Evolutionary conservation across 1,284 basidiomycete genomes (phyloP), one percentile per base, ranked within the genome.

Genomic region (Athelia psychrophila): DNA sequence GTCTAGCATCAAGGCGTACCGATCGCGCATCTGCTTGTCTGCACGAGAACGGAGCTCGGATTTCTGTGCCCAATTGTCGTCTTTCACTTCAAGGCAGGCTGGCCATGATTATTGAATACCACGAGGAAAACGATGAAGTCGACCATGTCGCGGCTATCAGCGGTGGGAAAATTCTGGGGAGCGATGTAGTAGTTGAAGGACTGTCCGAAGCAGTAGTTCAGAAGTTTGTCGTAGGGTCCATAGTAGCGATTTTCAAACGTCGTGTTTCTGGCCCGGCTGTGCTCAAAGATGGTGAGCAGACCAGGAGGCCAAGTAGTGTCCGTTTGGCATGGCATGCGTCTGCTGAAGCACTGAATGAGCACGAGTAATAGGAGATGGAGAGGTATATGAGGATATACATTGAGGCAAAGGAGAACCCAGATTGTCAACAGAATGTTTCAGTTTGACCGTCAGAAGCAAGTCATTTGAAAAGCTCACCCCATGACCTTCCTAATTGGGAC

Each of bases 211-310:
- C 54, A 55, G 50, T 61, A 64, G 57, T 61, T 60, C 20, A 63
- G 35, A 23, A 63, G 57, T 50, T 55, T 61, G 55, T 61, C 56
- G 47, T 62, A 64, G 18, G 60, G 58, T 6, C 63, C 62, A 54
- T 59, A 62, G 48, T 64, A 64, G 42, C 53, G 58, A 47, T 56
- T 54, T 23, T 54, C 59, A 51, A 56, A 19, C 18, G 47, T 48
- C 35, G 38, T 22, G 13, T 44, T 33, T 44, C 42, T 50, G 16
- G 18, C 44, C 50, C 55, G 54, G 42, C 44, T 27, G 47, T 48
- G 20, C 9, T 61, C 51, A 50, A 63, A 60, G 44, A 61, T 59
- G 30, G 48, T 33, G 53, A 57, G 57, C 25, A 61, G 32, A 42
- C 58, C 56, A 19, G 40, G 30, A 1, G 60, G 59, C 61, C 62